Evolutionary conservation across 2,329 filamentous ascomycete species (phyloP), one percentile per base, ranked within the genome.

Genomic region (Paramyrothecium sp.): DNA sequence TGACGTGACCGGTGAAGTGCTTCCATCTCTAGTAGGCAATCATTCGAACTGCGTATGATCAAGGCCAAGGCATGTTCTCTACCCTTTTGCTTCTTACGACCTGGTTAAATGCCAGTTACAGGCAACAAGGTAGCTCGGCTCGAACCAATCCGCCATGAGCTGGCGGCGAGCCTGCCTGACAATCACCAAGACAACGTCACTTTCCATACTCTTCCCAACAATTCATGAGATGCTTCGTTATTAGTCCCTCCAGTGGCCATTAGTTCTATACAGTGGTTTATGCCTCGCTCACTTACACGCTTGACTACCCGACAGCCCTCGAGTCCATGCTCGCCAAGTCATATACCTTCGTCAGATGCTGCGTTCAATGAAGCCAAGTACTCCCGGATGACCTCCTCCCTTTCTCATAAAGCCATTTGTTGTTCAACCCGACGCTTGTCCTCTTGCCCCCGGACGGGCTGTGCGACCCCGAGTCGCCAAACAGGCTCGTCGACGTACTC

Each of bases 391-490:
- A 76, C 70, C 86, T 71, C 70, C 87, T 78, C 66, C 90, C 89
- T 75, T 88, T 91, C 73, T 97, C 92, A 69, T 97, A 98, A 59
- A 97, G 74, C 94, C 94, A 98, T 76, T 95, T 96, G 77, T 87
- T 97, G 74, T 94, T 97, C 69, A 97, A 69, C 1, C 87, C 87
- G 54, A 96, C 86, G 63, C 86, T 92, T 47, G 88, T 87, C 56
- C 86, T 83, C 76, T 89, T 92, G 41, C 83, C 81, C 7, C 79
- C 75, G 7, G 76, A 76, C 1, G 91, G 90, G 61, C 87, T 93
- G 1, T 90, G 90, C 19, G 89, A 88, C 16, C 83, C 80, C 2
- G 89, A 86, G n/a, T 85, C 84, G 20, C 78, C 72, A 61, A 86
- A 84, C 30, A 76, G 55, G 56, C 77, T 81, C 44, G 76, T 74